Percentiles rank a stretch among this genome's conserved stretches.
Conservation (phyloP, 2,329 filamentous ascomycete species). For the Neofusicoccum laricinum region DNA sequence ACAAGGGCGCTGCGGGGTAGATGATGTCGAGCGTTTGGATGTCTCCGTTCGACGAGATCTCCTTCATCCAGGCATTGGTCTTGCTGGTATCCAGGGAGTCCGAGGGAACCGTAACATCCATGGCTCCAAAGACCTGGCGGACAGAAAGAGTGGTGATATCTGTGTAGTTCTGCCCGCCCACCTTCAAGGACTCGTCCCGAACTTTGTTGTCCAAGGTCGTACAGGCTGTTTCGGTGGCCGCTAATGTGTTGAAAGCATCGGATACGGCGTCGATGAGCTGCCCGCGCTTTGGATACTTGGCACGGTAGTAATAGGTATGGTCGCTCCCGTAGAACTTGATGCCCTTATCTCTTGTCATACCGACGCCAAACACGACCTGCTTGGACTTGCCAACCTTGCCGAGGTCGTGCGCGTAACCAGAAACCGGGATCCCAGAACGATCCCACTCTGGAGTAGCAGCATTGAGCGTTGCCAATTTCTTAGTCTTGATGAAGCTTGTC, state of each 20-base stretch:
- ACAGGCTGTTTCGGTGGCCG: conserved; percentile 34
- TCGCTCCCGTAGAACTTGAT: conserved; percentile 41
- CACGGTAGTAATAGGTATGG: conserved; percentile 41
- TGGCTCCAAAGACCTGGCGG: conserved; percentile 41
- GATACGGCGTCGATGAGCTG: conserved; percentile 34
- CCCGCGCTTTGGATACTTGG: conserved; percentile 25
- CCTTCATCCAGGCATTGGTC: conserved; percentile 41
- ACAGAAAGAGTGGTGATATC: conserved; percentile 42
- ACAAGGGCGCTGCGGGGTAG: conserved; percentile 42
- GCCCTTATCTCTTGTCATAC: conserved; percentile 38
- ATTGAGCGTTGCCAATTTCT: conserved; percentile 28
- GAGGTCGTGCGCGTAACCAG: conserved; percentile 34
- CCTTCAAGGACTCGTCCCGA: conserved; percentile 25
- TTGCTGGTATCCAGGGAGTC: conserved; percentile 25
- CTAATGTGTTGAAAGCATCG: conserved; percentile 41
- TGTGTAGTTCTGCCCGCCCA: conserved; percentile 39
- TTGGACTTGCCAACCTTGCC: conserved; percentile 27
- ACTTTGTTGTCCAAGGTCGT: conserved; percentile 32
- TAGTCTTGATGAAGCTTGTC: not conserved
- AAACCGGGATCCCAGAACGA: conserved; percentile 24
- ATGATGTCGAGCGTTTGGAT: conserved; percentile 45
- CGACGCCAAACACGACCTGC: conserved; percentile 42
- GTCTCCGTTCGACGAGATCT: conserved; percentile 44
- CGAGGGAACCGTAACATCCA: conserved; percentile 40
- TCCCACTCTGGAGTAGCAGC: conserved; percentile 13